A percentile compares a stretch with the other conserved stretches of the same genome.
Evolutionary conservation across 129 eudicot genomes (phyloP).

Genomic region (Scalesia atractyloides): DNA sequence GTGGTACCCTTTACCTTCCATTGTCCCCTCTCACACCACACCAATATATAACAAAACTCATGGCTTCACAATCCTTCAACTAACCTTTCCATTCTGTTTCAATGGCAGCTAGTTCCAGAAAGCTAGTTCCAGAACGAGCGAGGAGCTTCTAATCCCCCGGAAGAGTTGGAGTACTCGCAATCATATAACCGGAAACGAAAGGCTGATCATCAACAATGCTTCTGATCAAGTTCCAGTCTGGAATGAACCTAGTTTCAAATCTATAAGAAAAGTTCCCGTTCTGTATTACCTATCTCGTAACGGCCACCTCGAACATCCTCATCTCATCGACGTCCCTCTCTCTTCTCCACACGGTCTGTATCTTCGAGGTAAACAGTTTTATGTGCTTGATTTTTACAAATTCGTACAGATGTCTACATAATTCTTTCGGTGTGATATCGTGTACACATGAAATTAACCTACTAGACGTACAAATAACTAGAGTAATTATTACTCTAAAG

Average conservation of each 20-base stretch:
- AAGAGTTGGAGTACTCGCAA: constrained; percentile 8
- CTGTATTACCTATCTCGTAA: constrained; percentile 60
- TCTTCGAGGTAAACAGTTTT: constrained; percentile 51
- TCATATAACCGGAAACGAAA: constrained; percentile 1
- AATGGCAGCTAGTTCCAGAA: constrained; percentile 40
- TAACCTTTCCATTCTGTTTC: not conserved
- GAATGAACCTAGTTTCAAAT: constrained; percentile 14
- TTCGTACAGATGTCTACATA: not conserved
- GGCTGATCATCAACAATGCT: not conserved
- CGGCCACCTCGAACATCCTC: constrained; percentile 78
- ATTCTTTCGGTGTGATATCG: too few relatives aligned
- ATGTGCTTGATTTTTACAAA: not conserved
- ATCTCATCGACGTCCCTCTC: constrained; percentile 65
- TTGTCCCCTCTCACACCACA: not conserved
- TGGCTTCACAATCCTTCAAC: constrained; percentile 13
- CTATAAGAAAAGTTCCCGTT: constrained; percentile 42
- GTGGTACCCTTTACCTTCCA: not conserved
- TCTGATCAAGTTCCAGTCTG: constrained; percentile 10
- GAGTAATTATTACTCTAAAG: too few relatives aligned
- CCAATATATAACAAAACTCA: not conserved
- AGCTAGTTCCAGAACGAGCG: constrained; percentile 33
- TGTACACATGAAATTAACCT: too few relatives aligned
- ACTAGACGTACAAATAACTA: too few relatives aligned
- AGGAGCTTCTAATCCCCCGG: constrained; percentile 35
- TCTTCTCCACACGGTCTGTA: constrained; percentile 47